phyloP scores from a whole-genome alignment of 345 rosid species.

The Rhodamnia rubescens region DNA sequence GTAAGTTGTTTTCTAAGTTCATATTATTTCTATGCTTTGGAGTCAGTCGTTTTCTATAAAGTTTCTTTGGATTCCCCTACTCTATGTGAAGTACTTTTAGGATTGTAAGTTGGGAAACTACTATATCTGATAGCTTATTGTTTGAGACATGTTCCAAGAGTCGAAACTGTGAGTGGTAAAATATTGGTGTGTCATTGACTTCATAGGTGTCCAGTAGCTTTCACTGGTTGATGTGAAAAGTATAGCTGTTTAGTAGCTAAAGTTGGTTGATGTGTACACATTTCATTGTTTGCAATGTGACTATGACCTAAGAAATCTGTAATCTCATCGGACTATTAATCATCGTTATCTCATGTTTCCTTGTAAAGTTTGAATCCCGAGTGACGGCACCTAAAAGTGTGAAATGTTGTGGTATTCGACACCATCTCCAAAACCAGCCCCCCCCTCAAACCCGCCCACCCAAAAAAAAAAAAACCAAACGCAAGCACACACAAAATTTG shows the following conservation, averaged over 20 bases:
- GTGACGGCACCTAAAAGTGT: background rate
- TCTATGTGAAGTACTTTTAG: background rate
- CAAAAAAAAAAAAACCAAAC: too few relatives aligned
- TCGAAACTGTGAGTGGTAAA: background rate
- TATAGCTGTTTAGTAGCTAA: background rate
- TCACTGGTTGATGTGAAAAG: background rate
- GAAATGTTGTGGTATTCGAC: background rate
- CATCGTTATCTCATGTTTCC: background rate
- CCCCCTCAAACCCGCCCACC: too few relatives aligned
- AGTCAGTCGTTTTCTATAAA: background rate
- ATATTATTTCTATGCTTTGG: background rate
- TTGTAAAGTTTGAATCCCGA: background rate
- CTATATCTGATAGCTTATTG: background rate
- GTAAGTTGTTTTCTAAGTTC: background rate
- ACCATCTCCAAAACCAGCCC: background rate
- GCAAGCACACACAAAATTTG: background rate
- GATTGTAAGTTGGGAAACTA: background rate
- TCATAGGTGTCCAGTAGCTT: background rate
- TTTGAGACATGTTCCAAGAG: background rate
- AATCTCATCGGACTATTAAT: background rate
- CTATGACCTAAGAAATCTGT: background rate
- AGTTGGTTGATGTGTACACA: background rate
- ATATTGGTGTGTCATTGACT: background rate
- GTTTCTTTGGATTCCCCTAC: background rate
- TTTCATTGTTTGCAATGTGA: background rate